These are phyloP conservation scores for Isoetes taiwanensis DNA, from an alignment of 75 land plant genomes.

Conservation along the genomic window DNA sequence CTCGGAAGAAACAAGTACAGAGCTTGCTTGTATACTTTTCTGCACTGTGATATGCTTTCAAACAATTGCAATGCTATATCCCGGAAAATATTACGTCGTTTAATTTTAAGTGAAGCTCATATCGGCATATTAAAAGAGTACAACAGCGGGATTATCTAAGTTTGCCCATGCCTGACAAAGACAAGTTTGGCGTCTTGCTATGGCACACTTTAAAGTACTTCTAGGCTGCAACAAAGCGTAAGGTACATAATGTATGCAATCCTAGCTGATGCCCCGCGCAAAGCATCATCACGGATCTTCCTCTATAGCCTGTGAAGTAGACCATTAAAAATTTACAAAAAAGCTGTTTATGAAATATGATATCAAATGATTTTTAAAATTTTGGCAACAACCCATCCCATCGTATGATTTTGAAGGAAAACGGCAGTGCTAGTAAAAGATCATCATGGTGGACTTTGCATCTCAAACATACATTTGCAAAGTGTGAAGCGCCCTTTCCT, in stretches of 20 bases:
- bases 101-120: no score
- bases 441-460: no score
- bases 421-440: no score
- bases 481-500: conserved; percentile 56
- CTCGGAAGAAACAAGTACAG: conserved; percentile 35
- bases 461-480: no score
- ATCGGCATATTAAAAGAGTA: no score
- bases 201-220: conserved; percentile 58
- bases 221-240: conserved; percentile 49
- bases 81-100: no score
- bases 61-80: conserved; percentile 58
- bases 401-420: no score
- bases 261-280: conserved; percentile 84
- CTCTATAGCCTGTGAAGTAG: conserved; percentile 41
- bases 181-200: conserved; percentile 34
- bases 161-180: conserved; percentile 68
- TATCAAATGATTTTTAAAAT: no score
- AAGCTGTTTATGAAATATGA: no score
- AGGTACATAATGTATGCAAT: conserved; percentile 48
- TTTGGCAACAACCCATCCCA: no score
- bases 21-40: conserved; percentile 50
- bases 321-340: no score
- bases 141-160: no score
- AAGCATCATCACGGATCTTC: conserved; percentile 74
- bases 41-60: conserved; percentile 43